Evolutionary conservation across 371 early-diverging fungal species (phyloP), one percentile per base, ranked within the genome.

Genomic region (Astathelohania contejeani): DNA sequence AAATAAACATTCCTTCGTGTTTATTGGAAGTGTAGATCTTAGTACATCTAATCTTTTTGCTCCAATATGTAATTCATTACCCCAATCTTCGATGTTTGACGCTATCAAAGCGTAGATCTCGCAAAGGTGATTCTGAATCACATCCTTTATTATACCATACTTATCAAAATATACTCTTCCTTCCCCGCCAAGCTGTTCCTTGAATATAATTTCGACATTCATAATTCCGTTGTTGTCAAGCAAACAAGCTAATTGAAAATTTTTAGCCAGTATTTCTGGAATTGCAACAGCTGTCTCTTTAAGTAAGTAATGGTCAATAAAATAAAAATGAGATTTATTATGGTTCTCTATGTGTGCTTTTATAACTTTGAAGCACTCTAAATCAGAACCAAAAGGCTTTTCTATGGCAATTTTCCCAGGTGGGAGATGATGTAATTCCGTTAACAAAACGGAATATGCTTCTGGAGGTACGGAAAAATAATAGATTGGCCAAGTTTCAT

Each of bases 91-190:
- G 1, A 7, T 79, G 51, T 87, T 88, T 86, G 90, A 52, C 9
- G 49, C 86, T 49, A 89, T 77, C 51, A 89, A 72, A n/a, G 85
- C 77, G 28, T 94, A 72, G 24, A 89, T 80, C 67, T 90, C 91
- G 37, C 90, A 68, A 49, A 93, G 51, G 67, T 94, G 85, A 79
- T 93, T 95, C 78, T 93, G 95, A 81, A 96, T 88, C 25, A 96
- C 91, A 71, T 96, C 96, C 59, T 93, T 87, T 62, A 95, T 86
- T 49, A 93, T 90, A 44, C 98, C 98, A 73, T 87, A 88, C 71
- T 89, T 85, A 73, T 96, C 94, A 81, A 94, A 97, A 78, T 93
- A 94, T 9, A 90, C 88, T 29, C 96, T 84, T 29, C 95, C 96
- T 66, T 91, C 87, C 3, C 89, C 91, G 18, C 94, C 95, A 70